Evolutionary conservation across 2,329 filamentous ascomycete genomes (phyloP), one percentile per base, ranked within the genome.

Genomic region (Exophiala viscosa): DNA sequence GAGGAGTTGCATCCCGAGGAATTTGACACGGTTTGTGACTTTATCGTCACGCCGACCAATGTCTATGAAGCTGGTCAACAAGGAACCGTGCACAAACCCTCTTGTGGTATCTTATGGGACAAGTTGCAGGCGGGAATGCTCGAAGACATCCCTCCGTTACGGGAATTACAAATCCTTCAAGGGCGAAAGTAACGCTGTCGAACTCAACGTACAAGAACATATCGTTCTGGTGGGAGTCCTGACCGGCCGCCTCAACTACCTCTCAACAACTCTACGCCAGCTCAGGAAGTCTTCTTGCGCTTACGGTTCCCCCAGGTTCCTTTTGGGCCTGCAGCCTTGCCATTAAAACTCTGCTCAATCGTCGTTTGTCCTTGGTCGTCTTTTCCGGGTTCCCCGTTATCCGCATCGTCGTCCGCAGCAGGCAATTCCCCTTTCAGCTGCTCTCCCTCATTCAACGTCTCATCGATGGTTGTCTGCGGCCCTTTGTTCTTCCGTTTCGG

Each of bases 1-100:
- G 63, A 66, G 35, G 66, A 70, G 48, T 61, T 72, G 13, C 40
- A 49, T 3, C 65, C 64, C 2, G 69, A 72, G 43, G 53, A 58
- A 1, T 73, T 67, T 45, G 71, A 75, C 56, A 71, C 72, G 1
- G 70, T 70, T 10, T 73, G 69, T 52, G 71, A 76, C 53, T 66
- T 68, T 34, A 62, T 75, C 7, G 59, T 71, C 14, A 74, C 72
- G 2, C 67, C 70, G 5, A 65, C 67, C 6, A 60, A 58, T 36
- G 43, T 66, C 1, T 57, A 70, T 9, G 57, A 65, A 15, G 62
- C 48, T 28, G 20, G 69, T 1, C 38, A 62, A 7, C 17, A 31
- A 31, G 43, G 39, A 14, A 61, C 46, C 0, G 66, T 64, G 1
- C 51, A 60, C 9, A 73, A 73, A 54, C 69, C 71, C 2, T 60